Conservation (phyloP, 148 eudicot genomes). For the Fallopia convolvulus region DNA sequence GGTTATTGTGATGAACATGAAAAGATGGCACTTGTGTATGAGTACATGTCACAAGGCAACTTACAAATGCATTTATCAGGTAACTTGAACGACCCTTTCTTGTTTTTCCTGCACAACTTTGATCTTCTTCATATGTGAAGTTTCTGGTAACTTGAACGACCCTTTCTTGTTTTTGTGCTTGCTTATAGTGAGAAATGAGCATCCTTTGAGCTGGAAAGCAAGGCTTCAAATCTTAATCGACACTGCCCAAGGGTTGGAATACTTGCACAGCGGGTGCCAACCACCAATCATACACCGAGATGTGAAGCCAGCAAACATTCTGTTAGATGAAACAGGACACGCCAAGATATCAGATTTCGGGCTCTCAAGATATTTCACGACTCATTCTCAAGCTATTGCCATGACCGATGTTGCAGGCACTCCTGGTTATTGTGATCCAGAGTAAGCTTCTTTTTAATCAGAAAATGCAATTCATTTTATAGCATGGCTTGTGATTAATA, state of each 20-base stretch:
- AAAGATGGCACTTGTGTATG: constrained; percentile 33
- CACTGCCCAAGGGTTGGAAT: constrained; percentile 45
- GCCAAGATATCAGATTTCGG: constrained; percentile 44
- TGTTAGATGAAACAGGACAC: constrained; percentile 19
- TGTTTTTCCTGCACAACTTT: neutral
- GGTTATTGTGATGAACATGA: constrained; percentile 38
- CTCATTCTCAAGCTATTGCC: constrained; percentile 18
- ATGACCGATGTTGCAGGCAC: constrained; percentile 29
- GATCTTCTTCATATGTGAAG: neutral
- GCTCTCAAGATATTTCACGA: constrained; percentile 26
- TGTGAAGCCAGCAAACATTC: constrained; percentile 34
- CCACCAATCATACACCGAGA: constrained; percentile 45
- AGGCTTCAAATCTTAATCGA: constrained; percentile 38
- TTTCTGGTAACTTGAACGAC: no score
- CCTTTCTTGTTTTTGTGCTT: neutral
- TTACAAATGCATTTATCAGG: constrained; percentile 25
- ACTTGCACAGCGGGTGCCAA: constrained; percentile 33
- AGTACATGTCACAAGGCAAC: constrained; percentile 36
- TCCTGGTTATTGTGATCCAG: constrained; percentile 38
- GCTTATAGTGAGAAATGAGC: neutral
- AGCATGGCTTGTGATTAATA: neutral
- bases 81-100: neutral
- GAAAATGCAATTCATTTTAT: neutral
- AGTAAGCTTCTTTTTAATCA: constrained; percentile 21
- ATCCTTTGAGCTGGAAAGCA: constrained; percentile 31